Conservation (phyloP, 306 rosid genomes). For the Alnus glutinosa region DNA sequence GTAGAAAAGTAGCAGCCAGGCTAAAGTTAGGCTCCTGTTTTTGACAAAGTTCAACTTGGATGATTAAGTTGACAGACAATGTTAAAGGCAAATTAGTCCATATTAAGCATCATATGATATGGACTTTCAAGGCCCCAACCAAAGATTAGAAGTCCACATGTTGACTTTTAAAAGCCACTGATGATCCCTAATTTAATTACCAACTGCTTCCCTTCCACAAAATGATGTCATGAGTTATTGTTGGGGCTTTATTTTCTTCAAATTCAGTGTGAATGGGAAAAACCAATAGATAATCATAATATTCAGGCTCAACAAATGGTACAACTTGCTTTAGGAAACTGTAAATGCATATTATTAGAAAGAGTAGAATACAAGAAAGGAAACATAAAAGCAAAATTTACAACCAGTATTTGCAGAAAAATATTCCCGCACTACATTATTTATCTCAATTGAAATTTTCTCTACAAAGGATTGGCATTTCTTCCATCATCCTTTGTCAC, state of each 20-base stretch:
- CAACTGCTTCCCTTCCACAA: neutral
- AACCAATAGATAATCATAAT: neutral
- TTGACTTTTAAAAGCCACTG: neutral
- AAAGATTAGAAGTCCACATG: neutral
- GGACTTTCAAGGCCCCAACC: conserved; percentile 1
- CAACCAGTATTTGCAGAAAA: conserved; percentile 5
- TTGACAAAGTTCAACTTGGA: neutral
- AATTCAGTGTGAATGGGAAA: neutral
- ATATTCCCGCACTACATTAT: conserved; percentile 11
- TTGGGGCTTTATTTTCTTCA: neutral
- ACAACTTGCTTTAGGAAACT: neutral
- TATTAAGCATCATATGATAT: conserved; percentile 2
- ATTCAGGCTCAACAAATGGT: neutral
- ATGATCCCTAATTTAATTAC: neutral
- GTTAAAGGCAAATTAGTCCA: neutral
- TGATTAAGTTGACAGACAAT: neutral
- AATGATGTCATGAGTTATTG: neutral
- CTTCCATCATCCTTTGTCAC: conserved; percentile 7
- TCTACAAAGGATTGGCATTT: neutral
- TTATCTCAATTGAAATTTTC: neutral
- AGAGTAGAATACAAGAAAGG: neutral
- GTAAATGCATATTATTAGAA: neutral
- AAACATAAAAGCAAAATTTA: neutral
- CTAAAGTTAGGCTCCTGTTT: neutral
- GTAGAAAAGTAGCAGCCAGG: neutral